phyloP scores from a whole-genome alignment of 2,329 filamentous ascomycete genomes.

The Dactylella cylindrospora region DNA sequence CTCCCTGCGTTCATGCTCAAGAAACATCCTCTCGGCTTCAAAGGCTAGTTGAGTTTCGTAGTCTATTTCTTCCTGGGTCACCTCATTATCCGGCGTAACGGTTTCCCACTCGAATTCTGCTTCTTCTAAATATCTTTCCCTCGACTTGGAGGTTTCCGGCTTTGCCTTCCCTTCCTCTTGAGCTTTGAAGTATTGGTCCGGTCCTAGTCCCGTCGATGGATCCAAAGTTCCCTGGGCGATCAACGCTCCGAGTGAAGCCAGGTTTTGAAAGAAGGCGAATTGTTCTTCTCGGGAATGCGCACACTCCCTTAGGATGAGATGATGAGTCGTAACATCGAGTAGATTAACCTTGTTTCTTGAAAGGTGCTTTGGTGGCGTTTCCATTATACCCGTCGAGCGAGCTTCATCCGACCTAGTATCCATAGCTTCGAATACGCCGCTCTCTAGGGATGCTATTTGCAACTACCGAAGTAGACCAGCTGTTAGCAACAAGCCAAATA shows the following conservation, averaged over 20 bases:
- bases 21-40: too few relatives aligned
- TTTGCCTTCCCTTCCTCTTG: not conserved
- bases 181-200: not conserved
- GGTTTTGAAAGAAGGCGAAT: not conserved
- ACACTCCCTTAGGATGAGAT: conserved; percentile 20
- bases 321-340: not conserved
- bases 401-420: too few relatives aligned
- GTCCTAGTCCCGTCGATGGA: not conserved
- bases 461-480: too few relatives aligned
- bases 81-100: not conserved
- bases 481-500: too few relatives aligned
- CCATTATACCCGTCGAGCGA: not conserved
- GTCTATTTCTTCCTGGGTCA: not conserved
- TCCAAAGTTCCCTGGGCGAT: not conserved
- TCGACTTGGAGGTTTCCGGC: not conserved
- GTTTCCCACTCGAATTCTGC: not conserved
- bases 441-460: too few relatives aligned
- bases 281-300: conserved; percentile 1
- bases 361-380: conserved; percentile 4
- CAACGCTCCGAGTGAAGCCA: not conserved
- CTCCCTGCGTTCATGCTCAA: too few relatives aligned
- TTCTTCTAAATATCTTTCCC: not conserved
- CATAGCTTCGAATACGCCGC: too few relatives aligned
- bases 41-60: too few relatives aligned
- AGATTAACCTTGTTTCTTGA: conserved; percentile 1